A percentile compares a stretch with the other conserved stretches of the same genome.
Evolutionary conservation across 495 filamentous ascomycete genomes (phyloP).

Genomic region (Aspergillus indologenus): DNA sequence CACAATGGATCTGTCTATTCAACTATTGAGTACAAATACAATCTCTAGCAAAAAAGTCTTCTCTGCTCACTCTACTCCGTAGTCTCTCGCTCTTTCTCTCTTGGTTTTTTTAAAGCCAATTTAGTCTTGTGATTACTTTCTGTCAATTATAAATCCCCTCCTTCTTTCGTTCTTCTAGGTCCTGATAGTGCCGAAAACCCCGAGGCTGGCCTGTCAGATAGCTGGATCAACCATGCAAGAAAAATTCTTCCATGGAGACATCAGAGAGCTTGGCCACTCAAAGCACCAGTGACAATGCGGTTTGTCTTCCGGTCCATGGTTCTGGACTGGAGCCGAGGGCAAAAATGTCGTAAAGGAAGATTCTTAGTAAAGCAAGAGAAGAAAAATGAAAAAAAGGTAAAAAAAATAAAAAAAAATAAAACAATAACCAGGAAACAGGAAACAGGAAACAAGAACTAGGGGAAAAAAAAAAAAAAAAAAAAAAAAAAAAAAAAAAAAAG

Average conservation of each 20-base stretch:
- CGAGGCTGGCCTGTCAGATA: constrained; percentile 1
- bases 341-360: neutral
- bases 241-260: neutral
- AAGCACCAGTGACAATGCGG: neutral
- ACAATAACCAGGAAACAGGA: too few relatives aligned
- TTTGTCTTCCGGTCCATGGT: neutral
- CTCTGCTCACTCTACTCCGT: too few relatives aligned
- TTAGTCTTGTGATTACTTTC: too few relatives aligned
- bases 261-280: neutral
- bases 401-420: neutral
- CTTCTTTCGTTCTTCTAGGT: neutral
- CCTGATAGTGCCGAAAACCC: neutral
- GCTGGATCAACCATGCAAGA: neutral
- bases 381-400: neutral
- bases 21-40: neutral
- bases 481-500: too few relatives aligned
- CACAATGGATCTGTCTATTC: neutral
- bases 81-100: too few relatives aligned
- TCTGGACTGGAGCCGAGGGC: neutral
- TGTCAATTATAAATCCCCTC: too few relatives aligned
- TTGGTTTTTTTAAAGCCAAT: too few relatives aligned
- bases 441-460: neutral
- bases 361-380: neutral
- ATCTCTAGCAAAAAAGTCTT: neutral
- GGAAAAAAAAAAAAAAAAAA: neutral